Conservation (phyloP, 768 basidiomycete genomes). For the Pisolithus marmoratus region DNA sequence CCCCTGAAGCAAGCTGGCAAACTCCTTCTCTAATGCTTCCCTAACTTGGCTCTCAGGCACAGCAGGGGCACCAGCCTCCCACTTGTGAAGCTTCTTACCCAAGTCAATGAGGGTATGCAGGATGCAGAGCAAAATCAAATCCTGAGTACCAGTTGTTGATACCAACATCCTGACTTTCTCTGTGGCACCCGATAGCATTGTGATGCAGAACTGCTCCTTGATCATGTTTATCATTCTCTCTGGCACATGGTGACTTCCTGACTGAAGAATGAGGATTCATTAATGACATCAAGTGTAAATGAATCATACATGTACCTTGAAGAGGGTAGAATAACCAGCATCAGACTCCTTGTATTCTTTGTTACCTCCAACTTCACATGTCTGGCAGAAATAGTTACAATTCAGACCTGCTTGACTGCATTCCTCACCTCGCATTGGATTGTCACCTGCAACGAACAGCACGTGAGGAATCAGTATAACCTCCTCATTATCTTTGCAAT, state of each 20-base stretch:
- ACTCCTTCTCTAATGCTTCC: neutral
- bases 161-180: constrained; percentile 2
- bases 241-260: too few relatives aligned
- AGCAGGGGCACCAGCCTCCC: neutral
- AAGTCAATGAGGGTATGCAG: neutral
- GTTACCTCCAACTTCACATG: constrained; percentile 28
- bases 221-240: neutral
- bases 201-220: neutral
- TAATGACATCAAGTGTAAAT: too few relatives aligned
- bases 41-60: constrained; percentile 1
- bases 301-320: constrained; percentile 6
- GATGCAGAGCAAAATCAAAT: neutral
- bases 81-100: constrained; percentile 3
- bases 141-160: neutral
- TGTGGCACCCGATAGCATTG: constrained; percentile 1
- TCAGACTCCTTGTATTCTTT: constrained; percentile 16
- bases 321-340: constrained; percentile 21
- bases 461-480: constrained; percentile 20
- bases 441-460: constrained; percentile 23
- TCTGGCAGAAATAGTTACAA: constrained; percentile 29
- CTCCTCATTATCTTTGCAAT: constrained; percentile 17
- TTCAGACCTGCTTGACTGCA: constrained; percentile 28
- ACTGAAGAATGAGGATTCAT: too few relatives aligned
- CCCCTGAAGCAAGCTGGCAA: neutral
- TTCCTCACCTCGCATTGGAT: constrained; percentile 34